Conservation (phyloP, 768 basidiomycete species). For the Psilocybe cubensis region DNA sequence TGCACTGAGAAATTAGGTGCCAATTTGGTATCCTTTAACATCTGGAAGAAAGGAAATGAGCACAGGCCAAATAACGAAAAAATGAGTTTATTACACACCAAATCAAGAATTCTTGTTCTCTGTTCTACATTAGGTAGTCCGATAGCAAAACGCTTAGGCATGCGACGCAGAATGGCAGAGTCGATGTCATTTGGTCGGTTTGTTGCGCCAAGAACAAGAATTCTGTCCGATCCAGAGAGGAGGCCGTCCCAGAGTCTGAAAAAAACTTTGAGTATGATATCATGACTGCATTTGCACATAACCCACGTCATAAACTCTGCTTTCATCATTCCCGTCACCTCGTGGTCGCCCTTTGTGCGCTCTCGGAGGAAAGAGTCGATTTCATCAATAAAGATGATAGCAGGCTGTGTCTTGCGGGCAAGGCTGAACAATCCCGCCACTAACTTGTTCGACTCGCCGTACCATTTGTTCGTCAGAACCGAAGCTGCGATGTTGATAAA, state of each 20-base stretch:
- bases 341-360: conserved; percentile 87
- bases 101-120: conserved; percentile 78
- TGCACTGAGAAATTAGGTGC: conserved; percentile 63
- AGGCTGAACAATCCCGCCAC: conserved; percentile 94
- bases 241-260: conserved; percentile 93
- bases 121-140: conserved; percentile 79
- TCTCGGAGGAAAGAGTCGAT: conserved; percentile 95
- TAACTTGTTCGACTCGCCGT: conserved; percentile 79
- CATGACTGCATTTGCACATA: background rate
- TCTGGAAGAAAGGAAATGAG: conserved; percentile 47
- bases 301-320: conserved; percentile 92
- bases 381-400: conserved; percentile 99
- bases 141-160: conserved; percentile 96
- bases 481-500: conserved; percentile 74
- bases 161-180: conserved; percentile 85
- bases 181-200: conserved; percentile 95
- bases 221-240: conserved; percentile 76
- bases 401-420: conserved; percentile 90
- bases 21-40: conserved; percentile 80
- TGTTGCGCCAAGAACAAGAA: conserved; percentile 92
- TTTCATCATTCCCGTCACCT: conserved; percentile 99
- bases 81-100: conserved; percentile 50
- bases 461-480: conserved; percentile 53
- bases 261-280: conserved; percentile 3
- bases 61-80: background rate